Evolutionary conservation across 441 rosid genomes (phyloP).

Genomic region (Monsonia emarginata): DNA sequence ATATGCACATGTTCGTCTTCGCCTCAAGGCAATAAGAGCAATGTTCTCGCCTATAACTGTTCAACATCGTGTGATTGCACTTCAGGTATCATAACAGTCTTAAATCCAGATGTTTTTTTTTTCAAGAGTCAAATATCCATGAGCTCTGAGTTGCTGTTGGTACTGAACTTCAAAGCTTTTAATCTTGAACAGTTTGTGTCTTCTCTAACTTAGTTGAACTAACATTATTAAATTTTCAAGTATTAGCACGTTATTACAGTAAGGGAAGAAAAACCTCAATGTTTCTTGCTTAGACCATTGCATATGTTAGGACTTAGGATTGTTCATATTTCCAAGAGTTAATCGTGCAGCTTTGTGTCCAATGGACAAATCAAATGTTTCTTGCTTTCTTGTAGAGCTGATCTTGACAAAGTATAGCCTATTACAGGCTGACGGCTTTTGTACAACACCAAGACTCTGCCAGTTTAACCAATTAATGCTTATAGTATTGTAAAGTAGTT

Average conservation of each 20-base stretch:
- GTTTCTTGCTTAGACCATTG: too few relatives aligned
- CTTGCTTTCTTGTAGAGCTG: too few relatives aligned
- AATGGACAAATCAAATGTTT: neutral
- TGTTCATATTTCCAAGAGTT: neutral
- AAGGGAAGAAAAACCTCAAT: neutral
- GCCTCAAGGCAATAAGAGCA: slow-evolving; percentile 33
- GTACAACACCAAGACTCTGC: too few relatives aligned
- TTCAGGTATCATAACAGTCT: slow-evolving; percentile 38
- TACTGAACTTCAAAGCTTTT: neutral
- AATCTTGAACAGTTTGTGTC: neutral
- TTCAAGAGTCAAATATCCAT: neutral
- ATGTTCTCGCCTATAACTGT: slow-evolving; percentile 49
- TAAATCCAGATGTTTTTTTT: neutral
- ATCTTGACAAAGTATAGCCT: too few relatives aligned
- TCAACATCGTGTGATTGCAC: slow-evolving; percentile 70
- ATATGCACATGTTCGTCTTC: slow-evolving; percentile 57
- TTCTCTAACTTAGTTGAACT: neutral
- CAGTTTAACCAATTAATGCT: too few relatives aligned
- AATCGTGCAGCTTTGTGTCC: neutral
- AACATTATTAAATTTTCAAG: too few relatives aligned
- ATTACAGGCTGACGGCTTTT: too few relatives aligned
- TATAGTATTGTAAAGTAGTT: too few relatives aligned
- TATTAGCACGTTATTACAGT: too few relatives aligned
- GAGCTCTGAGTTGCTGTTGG: slow-evolving; percentile 1
- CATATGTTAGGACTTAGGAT: too few relatives aligned